phyloP scores from a whole-genome alignment of 2,329 filamentous ascomycete species.

The Alternaria novae-zelandiae region DNA sequence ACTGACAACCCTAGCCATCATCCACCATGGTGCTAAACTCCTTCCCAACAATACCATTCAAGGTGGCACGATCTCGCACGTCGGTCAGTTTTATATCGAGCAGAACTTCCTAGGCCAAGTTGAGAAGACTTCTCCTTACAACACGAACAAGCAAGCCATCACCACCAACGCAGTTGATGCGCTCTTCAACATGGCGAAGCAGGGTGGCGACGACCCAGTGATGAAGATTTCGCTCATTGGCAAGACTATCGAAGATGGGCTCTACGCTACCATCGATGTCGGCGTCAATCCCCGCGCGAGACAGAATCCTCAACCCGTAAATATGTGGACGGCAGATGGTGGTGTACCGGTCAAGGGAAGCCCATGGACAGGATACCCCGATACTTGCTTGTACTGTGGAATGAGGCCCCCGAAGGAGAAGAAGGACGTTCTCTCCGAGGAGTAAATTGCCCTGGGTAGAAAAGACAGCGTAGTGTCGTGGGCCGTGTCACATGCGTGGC shows the following conservation, averaged over 20 bases:
- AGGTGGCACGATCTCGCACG: constrained; percentile 61
- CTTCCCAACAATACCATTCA: constrained; percentile 60
- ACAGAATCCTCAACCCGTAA: constrained; percentile 37
- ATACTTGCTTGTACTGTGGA: constrained; percentile 30
- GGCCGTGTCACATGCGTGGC: background rate
- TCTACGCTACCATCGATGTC: constrained; percentile 42
- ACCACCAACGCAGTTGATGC: constrained; percentile 61
- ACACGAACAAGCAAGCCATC: constrained; percentile 50
- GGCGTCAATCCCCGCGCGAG: constrained; percentile 38
- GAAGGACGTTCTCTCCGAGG: constrained; percentile 8
- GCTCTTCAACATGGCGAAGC: constrained; percentile 56
- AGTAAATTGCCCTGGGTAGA: background rate
- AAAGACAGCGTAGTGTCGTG: background rate
- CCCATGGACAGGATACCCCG: constrained; percentile 38
- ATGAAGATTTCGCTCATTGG: constrained; percentile 65
- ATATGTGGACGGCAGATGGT: constrained; percentile 36
- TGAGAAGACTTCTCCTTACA: constrained; percentile 55
- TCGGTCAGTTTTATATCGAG: constrained; percentile 71
- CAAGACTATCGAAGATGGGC: constrained; percentile 39
- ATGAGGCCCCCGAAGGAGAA: constrained; percentile 24
- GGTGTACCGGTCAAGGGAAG: constrained; percentile 32
- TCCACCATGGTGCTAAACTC: constrained; percentile 49
- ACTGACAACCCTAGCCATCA: constrained; percentile 30
- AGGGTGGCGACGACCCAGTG: constrained; percentile 61
- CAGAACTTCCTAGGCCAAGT: constrained; percentile 62